phyloP scores from a whole-genome alignment of 371 early-diverging fungal species.

The Dichotomocladium elegans region DNA sequence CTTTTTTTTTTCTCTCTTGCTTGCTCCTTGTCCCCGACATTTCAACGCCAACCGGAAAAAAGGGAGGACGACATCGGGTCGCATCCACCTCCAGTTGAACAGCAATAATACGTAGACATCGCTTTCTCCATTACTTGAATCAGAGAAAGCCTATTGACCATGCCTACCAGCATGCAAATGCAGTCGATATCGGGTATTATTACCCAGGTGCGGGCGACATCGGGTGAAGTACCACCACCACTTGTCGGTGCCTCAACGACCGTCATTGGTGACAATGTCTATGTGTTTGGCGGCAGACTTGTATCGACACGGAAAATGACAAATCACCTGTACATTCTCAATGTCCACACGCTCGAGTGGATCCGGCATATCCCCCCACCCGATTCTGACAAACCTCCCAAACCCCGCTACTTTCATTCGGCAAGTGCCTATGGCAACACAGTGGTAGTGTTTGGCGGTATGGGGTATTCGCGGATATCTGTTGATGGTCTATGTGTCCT shows the following conservation, averaged over 20 bases:
- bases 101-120: too few relatives aligned
- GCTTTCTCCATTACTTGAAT: too few relatives aligned
- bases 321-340: slow-evolving; percentile 66
- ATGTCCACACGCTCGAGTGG: slow-evolving; percentile 64
- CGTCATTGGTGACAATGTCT: slow-evolving; percentile 59
- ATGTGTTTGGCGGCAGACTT: slow-evolving; percentile 75
- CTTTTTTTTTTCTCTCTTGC: too few relatives aligned
- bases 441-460: slow-evolving; percentile 54
- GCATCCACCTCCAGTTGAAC: too few relatives aligned
- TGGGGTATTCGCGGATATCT: slow-evolving; percentile 29
- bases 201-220: slow-evolving; percentile 58
- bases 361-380: slow-evolving; percentile 40
- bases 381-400: slow-evolving; percentile 40
- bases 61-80: too few relatives aligned
- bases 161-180: slow-evolving; percentile 15
- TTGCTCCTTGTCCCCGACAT: too few relatives aligned
- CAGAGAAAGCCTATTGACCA: too few relatives aligned
- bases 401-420: slow-evolving; percentile 76
- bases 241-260: slow-evolving; percentile 74
- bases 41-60: too few relatives aligned
- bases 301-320: slow-evolving; percentile 64
- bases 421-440: slow-evolving; percentile 53
- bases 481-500: slow-evolving; percentile 48
- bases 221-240: slow-evolving; percentile 77
- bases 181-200: slow-evolving; percentile 65